phyloP scores from a whole-genome alignment of 768 basidiomycete species.

The Tephrocybe sp. region DNA sequence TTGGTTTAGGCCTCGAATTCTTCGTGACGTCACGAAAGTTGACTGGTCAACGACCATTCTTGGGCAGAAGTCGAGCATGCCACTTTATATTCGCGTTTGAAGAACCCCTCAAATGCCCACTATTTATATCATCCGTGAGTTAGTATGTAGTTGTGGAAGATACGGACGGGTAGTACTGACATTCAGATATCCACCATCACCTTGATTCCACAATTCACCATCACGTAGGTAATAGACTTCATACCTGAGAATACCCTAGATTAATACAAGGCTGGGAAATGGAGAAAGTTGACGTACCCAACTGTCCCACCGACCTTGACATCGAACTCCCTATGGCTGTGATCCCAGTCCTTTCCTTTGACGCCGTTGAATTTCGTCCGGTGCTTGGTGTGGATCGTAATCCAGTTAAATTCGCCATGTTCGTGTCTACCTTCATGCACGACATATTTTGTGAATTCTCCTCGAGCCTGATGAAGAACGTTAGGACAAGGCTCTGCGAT shows the following conservation, averaged over 20 bases:
- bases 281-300: conserved; percentile 4
- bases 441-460: conserved; percentile 4
- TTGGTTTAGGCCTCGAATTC: conserved; percentile 88
- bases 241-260: conserved; percentile 1
- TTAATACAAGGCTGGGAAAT: neutral
- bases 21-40: conserved; percentile 83
- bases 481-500: neutral
- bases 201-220: conserved; percentile 14
- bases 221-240: conserved; percentile 13
- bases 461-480: conserved; percentile 4
- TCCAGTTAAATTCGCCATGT: conserved; percentile 17
- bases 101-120: conserved; percentile 14
- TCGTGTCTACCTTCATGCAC: conserved; percentile 8
- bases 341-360: conserved; percentile 23
- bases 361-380: conserved; percentile 18
- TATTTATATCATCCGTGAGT: neutral
- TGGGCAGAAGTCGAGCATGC: conserved; percentile 71
- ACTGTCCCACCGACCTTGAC: conserved; percentile 17
- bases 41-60: conserved; percentile 84
- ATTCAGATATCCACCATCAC: conserved; percentile 14
- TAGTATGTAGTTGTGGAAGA: neutral
- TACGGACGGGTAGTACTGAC: conserved; percentile 1
- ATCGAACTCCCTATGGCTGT: conserved; percentile 23
- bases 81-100: conserved; percentile 58
- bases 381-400: conserved; percentile 21